A percentile compares a stretch with the other conserved stretches of the same genome.
These are phyloP conservation scores for Cinnamomum chago DNA, from an alignment of 164 flowering plant species.

Conservation along the genomic window DNA sequence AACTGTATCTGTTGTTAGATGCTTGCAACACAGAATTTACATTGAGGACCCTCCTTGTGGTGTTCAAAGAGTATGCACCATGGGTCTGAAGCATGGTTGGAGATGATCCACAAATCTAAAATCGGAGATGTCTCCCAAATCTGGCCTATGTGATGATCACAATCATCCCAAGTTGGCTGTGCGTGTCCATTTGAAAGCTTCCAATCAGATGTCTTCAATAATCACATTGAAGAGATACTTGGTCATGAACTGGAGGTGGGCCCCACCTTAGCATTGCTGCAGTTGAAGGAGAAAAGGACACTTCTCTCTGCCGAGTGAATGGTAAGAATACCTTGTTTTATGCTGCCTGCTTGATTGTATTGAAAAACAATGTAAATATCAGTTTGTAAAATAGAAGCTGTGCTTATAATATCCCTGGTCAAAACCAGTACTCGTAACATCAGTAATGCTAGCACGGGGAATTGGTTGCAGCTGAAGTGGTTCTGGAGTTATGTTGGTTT, in stretches of 20 bases:
- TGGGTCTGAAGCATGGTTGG: neutral
- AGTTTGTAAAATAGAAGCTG: no score
- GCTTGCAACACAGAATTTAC: neutral
- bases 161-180: neutral
- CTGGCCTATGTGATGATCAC: neutral
- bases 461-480: no score
- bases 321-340: neutral
- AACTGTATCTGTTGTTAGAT: conserved; percentile 27
- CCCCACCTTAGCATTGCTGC: neutral
- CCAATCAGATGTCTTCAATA: neutral
- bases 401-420: no score
- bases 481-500: no score
- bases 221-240: neutral
- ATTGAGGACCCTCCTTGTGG: neutral
- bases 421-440: no score
- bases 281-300: neutral
- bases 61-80: neutral
- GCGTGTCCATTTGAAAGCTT: neutral
- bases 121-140: neutral
- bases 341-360: neutral
- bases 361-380: no score
- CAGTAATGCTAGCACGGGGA: no score
- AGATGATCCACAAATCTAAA: neutral
- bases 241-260: neutral
- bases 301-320: neutral